A percentile compares a stretch with the other conserved stretches of the same genome.
These are phyloP conservation scores for Rhododendron simsii DNA, from an alignment of 148 eudicot genomes.

Conservation along the genomic window DNA sequence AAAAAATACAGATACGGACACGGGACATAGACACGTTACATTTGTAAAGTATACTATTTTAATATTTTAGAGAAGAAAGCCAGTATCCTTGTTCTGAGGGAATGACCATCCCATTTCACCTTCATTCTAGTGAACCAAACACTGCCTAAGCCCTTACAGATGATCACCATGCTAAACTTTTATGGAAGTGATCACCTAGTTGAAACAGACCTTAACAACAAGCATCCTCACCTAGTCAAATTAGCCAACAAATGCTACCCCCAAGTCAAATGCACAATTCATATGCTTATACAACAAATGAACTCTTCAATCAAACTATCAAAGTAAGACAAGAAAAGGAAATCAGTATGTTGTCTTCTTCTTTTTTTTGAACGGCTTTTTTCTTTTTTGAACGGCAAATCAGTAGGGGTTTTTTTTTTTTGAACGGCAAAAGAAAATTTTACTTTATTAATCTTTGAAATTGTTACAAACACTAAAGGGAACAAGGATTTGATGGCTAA, in stretches of 20 bases:
- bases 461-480: no score
- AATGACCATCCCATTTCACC: neutral
- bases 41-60: neutral
- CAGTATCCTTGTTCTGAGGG: neutral
- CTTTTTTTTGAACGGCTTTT: no score
- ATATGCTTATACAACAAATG: neutral
- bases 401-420: no score
- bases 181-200: neutral
- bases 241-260: neutral
- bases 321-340: neutral
- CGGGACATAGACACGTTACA: neutral
- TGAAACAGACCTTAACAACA: neutral
- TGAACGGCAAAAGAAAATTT: no score
- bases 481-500: no score
- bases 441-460: no score
- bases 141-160: neutral
- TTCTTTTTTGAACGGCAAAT: no score
- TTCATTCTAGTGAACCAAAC: neutral
- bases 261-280: neutral
- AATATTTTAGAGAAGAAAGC: neutral
- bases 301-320: neutral
- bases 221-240: neutral
- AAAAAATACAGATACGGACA: neutral
- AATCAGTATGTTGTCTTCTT: neutral
- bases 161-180: neutral